Evolutionary conservation across 805 yeast genomes (phyloP), one percentile per base, ranked within the genome.

Genomic region (Starmerella tilneyi): DNA sequence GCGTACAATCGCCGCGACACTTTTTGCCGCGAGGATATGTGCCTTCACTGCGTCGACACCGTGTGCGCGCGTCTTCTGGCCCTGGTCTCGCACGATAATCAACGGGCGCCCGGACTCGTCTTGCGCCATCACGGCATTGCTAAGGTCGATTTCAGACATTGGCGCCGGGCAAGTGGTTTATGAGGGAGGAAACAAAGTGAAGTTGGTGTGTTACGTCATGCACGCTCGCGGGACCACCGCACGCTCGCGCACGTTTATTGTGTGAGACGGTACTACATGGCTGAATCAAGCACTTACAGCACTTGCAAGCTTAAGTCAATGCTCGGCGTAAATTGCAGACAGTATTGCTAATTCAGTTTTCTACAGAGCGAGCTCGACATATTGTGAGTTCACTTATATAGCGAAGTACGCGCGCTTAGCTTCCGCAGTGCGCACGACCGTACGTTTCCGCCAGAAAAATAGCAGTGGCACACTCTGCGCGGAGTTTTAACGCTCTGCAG

Each of bases 71-170:
- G 73, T 68, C 61, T 75, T 75, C 49, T 66, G 67, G 23, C 78
- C 79, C 59, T 75, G 80, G 59, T 92, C 99, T 63, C 92, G 78
- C 44, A 92, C 99, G 62, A 92, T 92, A 61, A 92, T 89, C 63
- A 92, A 85, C 17, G 99, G 99, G 66, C 98, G 80, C 17, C 99
- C 99, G 88, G 83, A 84, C 66, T 92, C 99, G 64, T 92, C 99
- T 66, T 89, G 98, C 3, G 98, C 97, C 70, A 92, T 85, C 58
- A 92, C 86, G 66, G 98, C 98, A 60, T 94, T 92, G 56, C 97
- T 88, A 74, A 92, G 71, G 64, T 92, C 98, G 32, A 96, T 38
- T 41, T 50, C 54, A n/a, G 54, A 45, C 54, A 50, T 50, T 34
- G 11, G 38, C 38, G 8, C 27, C 38, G 43, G 12, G 15, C 9